Conservation (phyloP, 192 early-diverging fungal genomes). For the Piromyces finnis region DNA sequence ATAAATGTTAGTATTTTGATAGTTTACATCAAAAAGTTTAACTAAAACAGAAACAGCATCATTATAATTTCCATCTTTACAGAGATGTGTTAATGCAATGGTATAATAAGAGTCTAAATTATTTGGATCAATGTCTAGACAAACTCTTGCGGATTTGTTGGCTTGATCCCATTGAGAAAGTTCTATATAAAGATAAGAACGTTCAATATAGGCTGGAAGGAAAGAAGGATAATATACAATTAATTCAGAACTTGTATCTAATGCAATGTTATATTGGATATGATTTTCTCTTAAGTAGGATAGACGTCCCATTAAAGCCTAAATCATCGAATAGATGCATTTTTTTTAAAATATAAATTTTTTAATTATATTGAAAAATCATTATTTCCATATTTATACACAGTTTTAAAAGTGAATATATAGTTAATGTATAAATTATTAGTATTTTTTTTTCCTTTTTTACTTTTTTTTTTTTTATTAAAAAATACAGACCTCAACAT, state of each 20-base stretch:
- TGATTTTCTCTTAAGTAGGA: conserved; percentile 10
- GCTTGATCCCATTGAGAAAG: conserved; percentile 23
- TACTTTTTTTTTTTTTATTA: too few species aligned
- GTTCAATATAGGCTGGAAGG: conserved; percentile 27
- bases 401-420: too few species aligned
- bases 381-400: too few species aligned
- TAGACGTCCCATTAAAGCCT: conserved; percentile 21
- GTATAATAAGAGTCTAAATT: not conserved
- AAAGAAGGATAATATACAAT: conserved; percentile 21
- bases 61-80: not conserved
- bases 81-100: not conserved
- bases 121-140: not conserved
- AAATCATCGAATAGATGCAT: not conserved
- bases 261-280: conserved; percentile 12
- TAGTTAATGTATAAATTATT: too few species aligned
- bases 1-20: too few species aligned
- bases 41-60: not conserved
- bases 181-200: conserved; percentile 23
- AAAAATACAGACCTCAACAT: conserved; percentile 12
- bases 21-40: not conserved
- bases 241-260: conserved; percentile 25
- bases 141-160: conserved; percentile 12
- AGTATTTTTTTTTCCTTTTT: too few species aligned
- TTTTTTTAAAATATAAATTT: too few species aligned
- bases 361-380: too few species aligned